Conservation (phyloP, 345 rosid species). For the Dimocarpus longan region DNA sequence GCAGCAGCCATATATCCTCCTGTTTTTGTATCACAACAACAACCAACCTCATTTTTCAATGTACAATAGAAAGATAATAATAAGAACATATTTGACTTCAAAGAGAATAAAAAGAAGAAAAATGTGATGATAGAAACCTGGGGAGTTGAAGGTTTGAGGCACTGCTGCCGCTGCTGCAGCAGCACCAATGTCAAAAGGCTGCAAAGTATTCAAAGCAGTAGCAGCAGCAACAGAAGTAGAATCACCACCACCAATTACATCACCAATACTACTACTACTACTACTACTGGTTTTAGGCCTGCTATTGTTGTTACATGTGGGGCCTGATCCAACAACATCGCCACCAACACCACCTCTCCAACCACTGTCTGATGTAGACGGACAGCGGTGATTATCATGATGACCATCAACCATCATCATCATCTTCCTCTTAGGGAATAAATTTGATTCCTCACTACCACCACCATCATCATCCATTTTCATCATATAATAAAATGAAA, state of each 20-base stretch:
- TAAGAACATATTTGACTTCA: constrained; percentile 12
- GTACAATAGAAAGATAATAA: not conserved
- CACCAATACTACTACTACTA: constrained; percentile 6
- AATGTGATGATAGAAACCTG: constrained; percentile 23
- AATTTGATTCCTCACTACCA: constrained; percentile 32
- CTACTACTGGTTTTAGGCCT: constrained; percentile 14
- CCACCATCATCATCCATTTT: constrained; percentile 27
- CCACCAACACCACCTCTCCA: not conserved
- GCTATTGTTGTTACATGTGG: constrained; percentile 26
- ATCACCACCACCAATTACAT: constrained; percentile 17
- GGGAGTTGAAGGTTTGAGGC: constrained; percentile 36
- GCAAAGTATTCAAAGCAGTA: constrained; percentile 21
- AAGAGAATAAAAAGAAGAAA: not conserved
- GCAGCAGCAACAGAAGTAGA: constrained; percentile 9
- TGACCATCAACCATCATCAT: constrained; percentile 26
- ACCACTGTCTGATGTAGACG: constrained; percentile 22
- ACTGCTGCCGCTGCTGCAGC: not conserved
- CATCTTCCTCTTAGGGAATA: constrained; percentile 28
- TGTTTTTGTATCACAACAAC: constrained; percentile 13
- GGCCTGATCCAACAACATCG: constrained; percentile 17
- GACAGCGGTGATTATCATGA: constrained; percentile 38
- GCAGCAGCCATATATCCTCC: constrained; percentile 29
- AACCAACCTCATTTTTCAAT: not conserved
- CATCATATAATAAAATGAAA: not conserved
- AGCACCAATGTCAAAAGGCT: constrained; percentile 36